These are phyloP conservation scores for Macrophomina pseudophaseolina DNA, from an alignment of 2,329 filamentous ascomycete genomes.

Conservation along the genomic window DNA sequence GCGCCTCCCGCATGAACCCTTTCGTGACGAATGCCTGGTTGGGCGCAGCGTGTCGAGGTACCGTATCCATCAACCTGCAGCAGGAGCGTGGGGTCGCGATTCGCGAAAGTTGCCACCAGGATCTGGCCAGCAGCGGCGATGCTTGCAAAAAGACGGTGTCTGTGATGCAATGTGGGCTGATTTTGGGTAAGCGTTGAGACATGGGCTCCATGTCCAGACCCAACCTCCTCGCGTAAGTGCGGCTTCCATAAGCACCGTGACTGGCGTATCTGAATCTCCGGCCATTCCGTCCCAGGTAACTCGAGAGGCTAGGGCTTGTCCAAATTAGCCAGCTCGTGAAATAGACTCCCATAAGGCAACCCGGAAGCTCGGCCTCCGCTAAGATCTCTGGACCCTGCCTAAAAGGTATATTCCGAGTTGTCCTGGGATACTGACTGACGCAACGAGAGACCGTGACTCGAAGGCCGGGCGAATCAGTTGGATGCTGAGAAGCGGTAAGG, in stretches of 20 bases:
- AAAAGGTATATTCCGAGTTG: slow-evolving; percentile 2
- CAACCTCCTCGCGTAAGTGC: not conserved
- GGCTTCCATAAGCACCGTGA: not conserved
- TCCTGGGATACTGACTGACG: not conserved
- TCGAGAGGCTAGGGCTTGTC: not conserved
- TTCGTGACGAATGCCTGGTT: not conserved
- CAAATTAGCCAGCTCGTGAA: not conserved
- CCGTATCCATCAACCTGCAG: slow-evolving; percentile 8
- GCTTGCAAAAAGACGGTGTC: not conserved
- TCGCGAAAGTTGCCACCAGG: slow-evolving; percentile 7
- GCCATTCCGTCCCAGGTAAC: not conserved
- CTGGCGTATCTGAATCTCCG: not conserved
- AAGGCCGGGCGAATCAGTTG: not conserved
- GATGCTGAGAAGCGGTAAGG: not conserved
- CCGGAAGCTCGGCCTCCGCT: not conserved
- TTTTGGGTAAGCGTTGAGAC: not conserved
- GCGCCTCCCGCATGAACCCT: not conserved
- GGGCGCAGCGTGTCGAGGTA: not conserved
- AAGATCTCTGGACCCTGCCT: not conserved
- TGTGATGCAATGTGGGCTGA: not conserved
- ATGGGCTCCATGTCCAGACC: not conserved
- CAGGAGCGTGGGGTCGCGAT: not conserved
- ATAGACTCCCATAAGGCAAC: slow-evolving; percentile 15
- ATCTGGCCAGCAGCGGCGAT: not conserved
- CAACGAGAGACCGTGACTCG: not conserved